phyloP scores from a whole-genome alignment of 2,329 filamentous ascomycete species.

The Fusarium praegraminearum region DNA sequence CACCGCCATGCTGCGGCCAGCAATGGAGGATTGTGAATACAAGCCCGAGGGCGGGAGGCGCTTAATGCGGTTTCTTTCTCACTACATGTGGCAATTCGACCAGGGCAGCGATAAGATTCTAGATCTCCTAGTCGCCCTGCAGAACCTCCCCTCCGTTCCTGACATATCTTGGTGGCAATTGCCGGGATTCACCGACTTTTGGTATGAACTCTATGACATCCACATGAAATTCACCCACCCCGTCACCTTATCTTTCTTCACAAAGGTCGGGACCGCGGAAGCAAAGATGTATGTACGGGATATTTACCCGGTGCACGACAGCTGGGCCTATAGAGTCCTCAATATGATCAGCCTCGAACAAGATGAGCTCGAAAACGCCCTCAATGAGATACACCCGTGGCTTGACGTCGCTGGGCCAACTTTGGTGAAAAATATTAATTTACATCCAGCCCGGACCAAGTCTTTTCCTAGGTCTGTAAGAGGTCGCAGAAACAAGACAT shows the following conservation, averaged over 20 bases:
- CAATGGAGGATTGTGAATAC: too few relatives aligned
- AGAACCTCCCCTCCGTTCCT: too few relatives aligned
- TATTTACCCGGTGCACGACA: not conserved
- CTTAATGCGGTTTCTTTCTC: too few relatives aligned
- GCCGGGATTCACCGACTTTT: too few relatives aligned
- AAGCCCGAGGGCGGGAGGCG: rapidly evolving
- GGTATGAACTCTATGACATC: too few relatives aligned
- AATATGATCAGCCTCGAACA: not conserved
- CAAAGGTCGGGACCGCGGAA: not conserved
- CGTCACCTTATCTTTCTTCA: not conserved
- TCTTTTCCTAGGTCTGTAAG: not conserved
- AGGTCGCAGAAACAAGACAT: not conserved
- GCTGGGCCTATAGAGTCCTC: constrained; percentile 3
- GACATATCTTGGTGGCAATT: too few relatives aligned
- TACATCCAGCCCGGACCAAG: not conserved
- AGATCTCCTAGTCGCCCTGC: too few relatives aligned
- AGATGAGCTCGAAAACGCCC: rapidly evolving
- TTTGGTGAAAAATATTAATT: not conserved
- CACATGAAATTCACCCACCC: too few relatives aligned
- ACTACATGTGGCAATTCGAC: too few relatives aligned
- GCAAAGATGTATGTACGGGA: constrained; percentile 9
- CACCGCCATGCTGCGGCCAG: too few relatives aligned
- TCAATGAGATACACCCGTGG: constrained; percentile 14
- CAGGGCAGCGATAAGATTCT: too few relatives aligned
- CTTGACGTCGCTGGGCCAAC: not conserved